Conservation (phyloP, 495 filamentous ascomycete species). For the Neurospora cerealis region DNA sequence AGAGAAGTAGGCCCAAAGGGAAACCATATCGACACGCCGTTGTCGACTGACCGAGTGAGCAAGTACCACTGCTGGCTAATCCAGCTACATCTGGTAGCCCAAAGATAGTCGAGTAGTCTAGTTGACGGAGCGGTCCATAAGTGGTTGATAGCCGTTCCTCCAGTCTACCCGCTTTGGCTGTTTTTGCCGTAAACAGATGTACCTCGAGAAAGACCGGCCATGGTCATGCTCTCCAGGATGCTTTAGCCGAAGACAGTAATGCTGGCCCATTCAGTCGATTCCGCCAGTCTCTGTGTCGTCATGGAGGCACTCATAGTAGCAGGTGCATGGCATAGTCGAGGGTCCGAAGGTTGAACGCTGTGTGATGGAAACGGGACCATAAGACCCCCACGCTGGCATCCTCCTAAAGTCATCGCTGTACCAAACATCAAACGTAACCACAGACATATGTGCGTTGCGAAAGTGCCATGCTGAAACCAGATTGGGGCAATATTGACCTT, state of each 20-base stretch:
- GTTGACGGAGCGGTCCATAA: neutral
- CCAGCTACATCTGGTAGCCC: neutral
- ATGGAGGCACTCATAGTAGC: neutral
- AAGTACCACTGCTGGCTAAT: neutral
- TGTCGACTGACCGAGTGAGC: neutral
- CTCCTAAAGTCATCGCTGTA: neutral
- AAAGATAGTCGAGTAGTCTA: neutral
- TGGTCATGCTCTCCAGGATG: neutral
- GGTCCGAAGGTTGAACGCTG: neutral
- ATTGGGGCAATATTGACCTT: neutral
- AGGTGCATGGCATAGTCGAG: neutral
- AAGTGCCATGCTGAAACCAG: neutral
- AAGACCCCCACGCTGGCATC: neutral
- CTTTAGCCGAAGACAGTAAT: neutral
- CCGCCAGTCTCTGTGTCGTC: neutral
- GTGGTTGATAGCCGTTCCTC: neutral
- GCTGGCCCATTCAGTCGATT: neutral
- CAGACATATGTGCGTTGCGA: neutral
- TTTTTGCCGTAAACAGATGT: neutral
- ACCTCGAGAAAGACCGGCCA: neutral
- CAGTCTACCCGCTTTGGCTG: neutral
- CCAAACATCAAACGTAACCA: neutral
- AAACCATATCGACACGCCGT: neutral
- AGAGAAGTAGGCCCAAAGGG: neutral
- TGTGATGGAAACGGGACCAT: neutral